Evolutionary conservation across 352 stramenopile genomes (phyloP), one percentile per base, ranked within the genome.

Genomic region (Phytophthora lateralis): DNA sequence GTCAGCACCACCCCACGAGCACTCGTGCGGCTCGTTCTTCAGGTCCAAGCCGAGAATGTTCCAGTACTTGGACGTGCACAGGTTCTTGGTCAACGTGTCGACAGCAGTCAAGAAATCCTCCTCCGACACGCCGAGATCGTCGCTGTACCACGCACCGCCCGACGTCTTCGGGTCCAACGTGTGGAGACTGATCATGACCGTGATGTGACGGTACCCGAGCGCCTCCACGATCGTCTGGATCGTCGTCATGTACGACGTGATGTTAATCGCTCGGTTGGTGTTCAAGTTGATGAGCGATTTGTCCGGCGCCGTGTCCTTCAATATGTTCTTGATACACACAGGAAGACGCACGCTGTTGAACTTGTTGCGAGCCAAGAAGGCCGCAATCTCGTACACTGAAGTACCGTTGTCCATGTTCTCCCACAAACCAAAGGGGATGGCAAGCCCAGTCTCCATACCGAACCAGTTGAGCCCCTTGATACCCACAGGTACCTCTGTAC

Each of bases 401-500:
- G 82, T 91, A 5, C 82, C 82, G 32, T 88, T 88, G 12, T 85
- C 52, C 55, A 72, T 65, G 63, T 91, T 91, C 24, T 89, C 79
- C 82, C 82, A 91, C 20, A 91, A 55, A 1, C 82, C 82, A 38
- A 91, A 85, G 0, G 82, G 82, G n/a, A 91, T 76, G 0, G 60
- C 58, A 2, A 80, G n/a, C 0, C 71, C 75, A 8, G 82, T 90
- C 51, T 91, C 82, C 82, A 91, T 91, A 17, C 82, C 82, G 59
- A 90, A 91, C 82, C 82, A 91, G 55, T 90, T 91, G 44, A 87
- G 53, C 14, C 82, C 82, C 32, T 91, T 91, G 51, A 91, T 75
- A 2, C 59, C 67, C 5, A 91, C 63, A 0, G 65, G 39, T 5
- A 85, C 61, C 43, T 91, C 80, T 0, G 76, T 89, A 4, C 81